A percentile compares a stretch with the other conserved stretches of the same genome.
Conservation (phyloP, 306 rosid genomes). For the Glycine latifolia region DNA sequence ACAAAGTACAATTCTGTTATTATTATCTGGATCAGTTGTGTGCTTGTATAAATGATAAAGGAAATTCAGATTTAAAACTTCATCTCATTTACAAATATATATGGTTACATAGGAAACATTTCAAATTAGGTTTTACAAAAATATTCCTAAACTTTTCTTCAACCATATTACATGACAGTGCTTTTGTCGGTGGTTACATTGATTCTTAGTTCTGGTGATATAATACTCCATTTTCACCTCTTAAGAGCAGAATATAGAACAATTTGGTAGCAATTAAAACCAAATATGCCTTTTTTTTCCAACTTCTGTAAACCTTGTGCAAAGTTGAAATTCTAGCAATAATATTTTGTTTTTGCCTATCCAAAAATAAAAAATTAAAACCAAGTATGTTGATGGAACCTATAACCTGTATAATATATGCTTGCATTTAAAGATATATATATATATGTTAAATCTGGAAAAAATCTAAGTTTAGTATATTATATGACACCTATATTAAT, state of each 20-base stretch:
- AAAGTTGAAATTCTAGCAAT: too few species aligned
- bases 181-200: background rate
- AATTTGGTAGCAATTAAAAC: background rate
- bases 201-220: background rate
- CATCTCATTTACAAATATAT: too few species aligned
- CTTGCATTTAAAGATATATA: background rate
- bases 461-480: conserved; percentile 18
- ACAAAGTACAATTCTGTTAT: too few species aligned
- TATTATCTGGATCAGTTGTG: background rate
- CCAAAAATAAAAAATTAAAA: conserved; percentile 30
- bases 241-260: conserved; percentile 13
- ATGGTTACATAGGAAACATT: background rate
- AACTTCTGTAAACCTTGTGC: too few species aligned
- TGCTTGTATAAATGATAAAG: conserved; percentile 17
- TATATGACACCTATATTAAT: background rate
- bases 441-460: conserved; percentile 11
- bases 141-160: conserved; percentile 10
- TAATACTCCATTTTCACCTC: conserved; percentile 30
- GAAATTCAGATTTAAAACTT: background rate
- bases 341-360: too few species aligned
- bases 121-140: background rate
- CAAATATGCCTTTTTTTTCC: too few species aligned
- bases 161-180: background rate
- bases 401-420: background rate
- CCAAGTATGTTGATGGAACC: background rate